Conservation (phyloP, 306 rosid species). For the Vigna angularis region DNA sequence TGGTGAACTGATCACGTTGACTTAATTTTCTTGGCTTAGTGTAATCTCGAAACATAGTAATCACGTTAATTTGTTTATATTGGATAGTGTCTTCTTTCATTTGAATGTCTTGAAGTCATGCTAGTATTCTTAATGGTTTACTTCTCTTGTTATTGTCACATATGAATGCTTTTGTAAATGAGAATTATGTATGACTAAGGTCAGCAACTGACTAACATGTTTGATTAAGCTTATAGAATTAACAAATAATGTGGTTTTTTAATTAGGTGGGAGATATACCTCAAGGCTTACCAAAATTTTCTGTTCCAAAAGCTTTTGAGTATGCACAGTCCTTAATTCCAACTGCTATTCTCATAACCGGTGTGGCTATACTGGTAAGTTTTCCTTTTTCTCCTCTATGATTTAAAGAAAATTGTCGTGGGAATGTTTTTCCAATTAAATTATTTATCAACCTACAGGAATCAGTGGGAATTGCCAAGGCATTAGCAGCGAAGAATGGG, state of each 20-base stretch:
- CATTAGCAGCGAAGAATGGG: slow-evolving; percentile 97
- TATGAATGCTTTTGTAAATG: slow-evolving; percentile 35
- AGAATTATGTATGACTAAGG: slow-evolving; percentile 11
- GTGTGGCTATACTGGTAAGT: slow-evolving; percentile 95
- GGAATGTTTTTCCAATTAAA: slow-evolving; percentile 24
- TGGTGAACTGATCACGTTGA: neutral
- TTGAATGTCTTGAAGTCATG: neutral
- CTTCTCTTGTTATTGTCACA: slow-evolving; percentile 33
- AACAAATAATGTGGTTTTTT: slow-evolving; percentile 41
- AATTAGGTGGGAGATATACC: slow-evolving; percentile 95
- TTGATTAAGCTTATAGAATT: slow-evolving; percentile 28
- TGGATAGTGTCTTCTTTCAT: slow-evolving; percentile 27
- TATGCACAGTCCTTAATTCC: slow-evolving; percentile 81
- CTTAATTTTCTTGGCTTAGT: slow-evolving; percentile 3
- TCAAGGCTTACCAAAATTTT: slow-evolving; percentile 87
- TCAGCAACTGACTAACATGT: slow-evolving; percentile 25
- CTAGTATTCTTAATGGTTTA: slow-evolving; percentile 21
- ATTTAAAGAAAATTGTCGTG: slow-evolving; percentile 9
- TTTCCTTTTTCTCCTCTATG: slow-evolving; percentile 37
- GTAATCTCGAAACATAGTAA: slow-evolving; percentile 2
- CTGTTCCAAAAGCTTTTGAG: slow-evolving; percentile 81
- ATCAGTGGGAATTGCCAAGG: slow-evolving; percentile 99
- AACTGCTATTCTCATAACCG: slow-evolving; percentile 90
- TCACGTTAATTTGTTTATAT: slow-evolving; percentile 33
- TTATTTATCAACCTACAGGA: slow-evolving; percentile 63